These are phyloP conservation scores for Sporothrix inflata DNA, from an alignment of 2,329 filamentous ascomycete species.

Conservation along the genomic window DNA sequence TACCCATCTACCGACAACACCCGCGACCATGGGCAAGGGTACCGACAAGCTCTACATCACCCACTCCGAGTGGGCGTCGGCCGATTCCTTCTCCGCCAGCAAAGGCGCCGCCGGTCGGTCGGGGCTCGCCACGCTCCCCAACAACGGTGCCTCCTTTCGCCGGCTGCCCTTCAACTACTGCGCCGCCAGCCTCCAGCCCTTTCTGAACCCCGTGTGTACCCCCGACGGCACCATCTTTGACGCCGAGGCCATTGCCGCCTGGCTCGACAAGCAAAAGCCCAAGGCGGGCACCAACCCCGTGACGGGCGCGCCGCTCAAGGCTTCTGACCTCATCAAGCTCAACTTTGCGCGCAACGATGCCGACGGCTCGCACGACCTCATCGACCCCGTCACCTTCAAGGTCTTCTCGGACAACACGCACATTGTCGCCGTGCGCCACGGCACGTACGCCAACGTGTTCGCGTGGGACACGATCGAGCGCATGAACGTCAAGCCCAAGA, in stretches of 20 bases:
- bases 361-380: conserved; percentile 73
- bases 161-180: conserved; percentile 98
- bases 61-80: conserved; percentile 95
- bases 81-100: conserved; percentile 84
- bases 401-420: conserved; percentile 98
- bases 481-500: conserved; percentile 95
- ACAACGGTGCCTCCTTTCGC: conserved; percentile 61
- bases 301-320: conserved; percentile 75
- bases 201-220: conserved; percentile 92
- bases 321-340: conserved; percentile 84
- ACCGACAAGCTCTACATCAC: conserved; percentile 75
- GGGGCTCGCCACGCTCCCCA: conserved; percentile 35
- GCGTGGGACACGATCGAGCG: conserved; percentile 93
- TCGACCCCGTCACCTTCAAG: conserved; percentile 97
- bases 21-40: conserved; percentile 51
- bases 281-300: conserved; percentile 89
- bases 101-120: conserved; percentile 59
- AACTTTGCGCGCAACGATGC: conserved; percentile 91
- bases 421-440: conserved; percentile 81
- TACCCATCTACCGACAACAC: not conserved
- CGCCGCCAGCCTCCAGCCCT: conserved; percentile 92
- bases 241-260: conserved; percentile 88
- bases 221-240: conserved; percentile 88
- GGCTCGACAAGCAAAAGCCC: conserved; percentile 79
- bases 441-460: conserved; percentile 90